These are phyloP conservation scores for Tylopilus sp. DNA, from an alignment of 768 basidiomycete species.

Conservation along the genomic window DNA sequence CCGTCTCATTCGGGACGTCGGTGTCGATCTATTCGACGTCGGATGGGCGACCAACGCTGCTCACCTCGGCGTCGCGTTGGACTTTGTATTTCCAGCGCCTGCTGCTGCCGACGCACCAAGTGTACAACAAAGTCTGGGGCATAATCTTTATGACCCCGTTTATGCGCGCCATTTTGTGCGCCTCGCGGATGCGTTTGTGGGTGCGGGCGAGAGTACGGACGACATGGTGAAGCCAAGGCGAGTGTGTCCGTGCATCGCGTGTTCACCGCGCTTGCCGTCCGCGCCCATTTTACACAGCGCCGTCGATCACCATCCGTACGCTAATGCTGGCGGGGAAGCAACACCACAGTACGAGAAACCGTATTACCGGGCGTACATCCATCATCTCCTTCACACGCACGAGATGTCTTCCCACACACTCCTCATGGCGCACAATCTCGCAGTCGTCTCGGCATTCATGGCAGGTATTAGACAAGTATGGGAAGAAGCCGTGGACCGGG, in stretches of 20 bases:
- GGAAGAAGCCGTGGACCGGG: neutral
- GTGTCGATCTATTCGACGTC: slow-evolving; percentile 75
- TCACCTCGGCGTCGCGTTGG: slow-evolving; percentile 68
- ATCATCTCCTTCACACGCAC: slow-evolving; percentile 84
- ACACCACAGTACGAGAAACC: slow-evolving; percentile 27
- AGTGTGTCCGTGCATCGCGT: slow-evolving; percentile 54
- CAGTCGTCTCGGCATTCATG: slow-evolving; percentile 65
- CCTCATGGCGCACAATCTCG: slow-evolving; percentile 72
- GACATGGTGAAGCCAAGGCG: neutral
- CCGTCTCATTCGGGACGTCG: slow-evolving; percentile 55
- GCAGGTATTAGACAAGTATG: slow-evolving; percentile 47
- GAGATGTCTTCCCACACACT: slow-evolving; percentile 86
- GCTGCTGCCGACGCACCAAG: slow-evolving; percentile 1
- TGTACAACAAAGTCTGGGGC: slow-evolving; percentile 43
- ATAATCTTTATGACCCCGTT: slow-evolving; percentile 61
- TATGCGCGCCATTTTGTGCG: slow-evolving; percentile 62
- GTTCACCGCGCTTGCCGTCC: slow-evolving; percentile 43
- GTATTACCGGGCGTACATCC: slow-evolving; percentile 62
- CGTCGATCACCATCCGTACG: slow-evolving; percentile 34
- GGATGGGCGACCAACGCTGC: slow-evolving; percentile 70
- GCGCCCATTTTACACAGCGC: slow-evolving; percentile 43
- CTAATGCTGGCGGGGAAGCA: neutral
- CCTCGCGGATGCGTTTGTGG: slow-evolving; percentile 41
- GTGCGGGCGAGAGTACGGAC: slow-evolving; percentile 4
- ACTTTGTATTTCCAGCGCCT: slow-evolving; percentile 66